Evolutionary conservation across 495 filamentous ascomycete species (phyloP).

Genomic region (Terfezia boudieri): DNA sequence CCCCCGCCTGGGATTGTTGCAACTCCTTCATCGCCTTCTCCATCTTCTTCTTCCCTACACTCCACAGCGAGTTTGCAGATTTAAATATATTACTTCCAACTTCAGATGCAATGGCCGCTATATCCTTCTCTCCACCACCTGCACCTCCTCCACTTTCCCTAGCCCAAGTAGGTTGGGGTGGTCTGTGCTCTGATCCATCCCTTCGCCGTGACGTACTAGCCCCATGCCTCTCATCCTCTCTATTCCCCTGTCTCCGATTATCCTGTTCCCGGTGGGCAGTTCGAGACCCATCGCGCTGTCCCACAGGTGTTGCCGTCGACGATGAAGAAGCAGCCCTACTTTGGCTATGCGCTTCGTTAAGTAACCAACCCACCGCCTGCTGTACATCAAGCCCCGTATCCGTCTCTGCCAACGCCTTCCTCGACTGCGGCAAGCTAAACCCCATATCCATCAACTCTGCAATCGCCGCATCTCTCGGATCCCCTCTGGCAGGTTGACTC

Average conservation of each 20-base stretch:
- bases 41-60: conserved; percentile 78
- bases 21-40: conserved; percentile 85
- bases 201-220: conserved; percentile 9
- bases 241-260: conserved; percentile 5
- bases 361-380: conserved; percentile 66
- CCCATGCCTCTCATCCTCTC: conserved; percentile 15
- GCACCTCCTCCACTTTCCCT: conserved; percentile 30
- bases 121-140: conserved; percentile 43
- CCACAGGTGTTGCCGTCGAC: conserved; percentile 10
- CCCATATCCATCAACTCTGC: conserved; percentile 92
- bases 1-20: conserved; percentile 33
- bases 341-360: conserved; percentile 69
- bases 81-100: conserved; percentile 71
- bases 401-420: conserved; percentile 53
- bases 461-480: conserved; percentile 57
- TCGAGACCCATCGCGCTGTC: conserved; percentile 21
- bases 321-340: conserved; percentile 35
- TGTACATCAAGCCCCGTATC: conserved; percentile 62
- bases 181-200: conserved; percentile 19
- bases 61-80: conserved; percentile 87
- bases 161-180: conserved; percentile 24
- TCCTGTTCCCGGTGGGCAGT: conserved; percentile 7
- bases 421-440: conserved; percentile 61
- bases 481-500: conserved; percentile 7
- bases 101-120: conserved; percentile 57